phyloP scores from a whole-genome alignment of 306 rosid species.

The Potentilla sterilis region DNA sequence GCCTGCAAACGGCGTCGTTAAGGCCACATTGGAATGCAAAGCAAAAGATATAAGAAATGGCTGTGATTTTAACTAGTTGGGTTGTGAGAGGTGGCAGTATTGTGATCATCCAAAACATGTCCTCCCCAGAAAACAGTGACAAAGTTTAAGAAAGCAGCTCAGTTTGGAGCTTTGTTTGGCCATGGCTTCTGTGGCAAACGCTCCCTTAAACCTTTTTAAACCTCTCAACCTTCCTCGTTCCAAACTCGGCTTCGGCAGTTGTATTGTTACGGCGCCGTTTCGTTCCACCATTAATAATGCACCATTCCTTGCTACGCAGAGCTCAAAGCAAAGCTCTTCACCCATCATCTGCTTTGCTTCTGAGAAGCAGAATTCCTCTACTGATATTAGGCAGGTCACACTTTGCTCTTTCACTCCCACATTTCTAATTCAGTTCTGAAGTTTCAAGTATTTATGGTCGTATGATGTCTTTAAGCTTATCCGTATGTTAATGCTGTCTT shows the following conservation, averaged over 20 bases:
- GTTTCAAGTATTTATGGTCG: background rate
- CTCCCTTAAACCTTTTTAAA: slow-evolving; percentile 23
- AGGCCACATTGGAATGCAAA: background rate
- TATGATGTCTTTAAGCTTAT: background rate
- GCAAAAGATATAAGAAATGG: background rate
- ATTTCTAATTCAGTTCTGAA: background rate
- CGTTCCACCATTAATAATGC: slow-evolving; percentile 5
- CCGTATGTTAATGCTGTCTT: slow-evolving; percentile 4
- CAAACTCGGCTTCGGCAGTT: slow-evolving; percentile 2
- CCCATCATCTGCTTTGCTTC: slow-evolving; percentile 57
- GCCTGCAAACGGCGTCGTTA: background rate
- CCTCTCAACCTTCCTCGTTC: slow-evolving; percentile 6
- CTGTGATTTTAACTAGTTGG: slow-evolving; percentile 6
- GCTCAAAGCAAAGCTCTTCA: slow-evolving; percentile 21
- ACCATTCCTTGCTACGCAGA: slow-evolving; percentile 9
- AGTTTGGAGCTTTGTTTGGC: slow-evolving; percentile 9
- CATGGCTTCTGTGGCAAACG: slow-evolving; percentile 33
- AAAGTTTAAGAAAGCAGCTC: background rate
- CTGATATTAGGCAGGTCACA: slow-evolving; percentile 80
- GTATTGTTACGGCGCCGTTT: slow-evolving; percentile 8
- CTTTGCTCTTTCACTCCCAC: slow-evolving; percentile 3
- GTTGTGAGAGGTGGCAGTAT: slow-evolving; percentile 42
- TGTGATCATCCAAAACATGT: slow-evolving; percentile 44
- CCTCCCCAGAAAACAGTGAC: background rate
- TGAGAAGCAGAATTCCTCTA: slow-evolving; percentile 65